Conservation (phyloP, 441 rosid species). For the Mallotus repandus region DNA sequence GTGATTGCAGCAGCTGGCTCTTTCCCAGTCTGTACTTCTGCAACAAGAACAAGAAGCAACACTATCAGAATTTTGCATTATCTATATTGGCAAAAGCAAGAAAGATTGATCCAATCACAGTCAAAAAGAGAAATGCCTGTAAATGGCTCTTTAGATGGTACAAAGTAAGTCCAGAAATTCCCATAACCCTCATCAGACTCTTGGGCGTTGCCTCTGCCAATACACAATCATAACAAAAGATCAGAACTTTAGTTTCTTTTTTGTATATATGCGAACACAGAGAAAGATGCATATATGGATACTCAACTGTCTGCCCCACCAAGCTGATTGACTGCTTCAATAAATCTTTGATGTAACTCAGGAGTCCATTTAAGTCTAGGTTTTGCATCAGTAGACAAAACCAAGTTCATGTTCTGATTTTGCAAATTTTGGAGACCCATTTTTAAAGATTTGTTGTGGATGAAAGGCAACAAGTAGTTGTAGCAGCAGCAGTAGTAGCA, state of each 20-base stretch:
- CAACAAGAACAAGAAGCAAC: conserved; percentile 25
- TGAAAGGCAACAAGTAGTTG: conserved; percentile 19
- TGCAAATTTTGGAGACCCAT: conserved; percentile 47
- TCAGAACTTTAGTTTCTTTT: not conserved
- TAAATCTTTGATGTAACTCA: conserved; percentile 82
- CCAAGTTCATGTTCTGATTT: conserved; percentile 64
- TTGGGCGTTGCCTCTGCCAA: conserved; percentile 96
- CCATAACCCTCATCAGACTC: conserved; percentile 85
- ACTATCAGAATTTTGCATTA: not conserved
- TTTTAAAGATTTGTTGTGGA: conserved; percentile 19
- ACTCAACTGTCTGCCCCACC: conserved; percentile 90
- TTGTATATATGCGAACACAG: not conserved
- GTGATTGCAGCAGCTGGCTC: conserved; percentile 45
- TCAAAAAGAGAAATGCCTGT: conserved; percentile 47
- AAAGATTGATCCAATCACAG: conserved; percentile 18
- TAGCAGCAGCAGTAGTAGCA: not conserved
- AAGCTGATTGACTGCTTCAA: conserved; percentile 74
- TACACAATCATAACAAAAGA: conserved; percentile 18
- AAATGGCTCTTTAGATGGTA: conserved; percentile 99
- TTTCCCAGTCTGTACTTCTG: conserved; percentile 95
- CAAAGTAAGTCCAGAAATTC: conserved; percentile 82
- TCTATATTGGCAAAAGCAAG: conserved; percentile 7
- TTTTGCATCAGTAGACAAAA: conserved; percentile 83
- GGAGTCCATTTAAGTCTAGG: conserved; percentile 97
- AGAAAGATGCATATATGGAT: not conserved